Evolutionary conservation across 306 rosid genomes (phyloP), one percentile per base, ranked within the genome.

Genomic region (Casuarina equisetifolia): DNA sequence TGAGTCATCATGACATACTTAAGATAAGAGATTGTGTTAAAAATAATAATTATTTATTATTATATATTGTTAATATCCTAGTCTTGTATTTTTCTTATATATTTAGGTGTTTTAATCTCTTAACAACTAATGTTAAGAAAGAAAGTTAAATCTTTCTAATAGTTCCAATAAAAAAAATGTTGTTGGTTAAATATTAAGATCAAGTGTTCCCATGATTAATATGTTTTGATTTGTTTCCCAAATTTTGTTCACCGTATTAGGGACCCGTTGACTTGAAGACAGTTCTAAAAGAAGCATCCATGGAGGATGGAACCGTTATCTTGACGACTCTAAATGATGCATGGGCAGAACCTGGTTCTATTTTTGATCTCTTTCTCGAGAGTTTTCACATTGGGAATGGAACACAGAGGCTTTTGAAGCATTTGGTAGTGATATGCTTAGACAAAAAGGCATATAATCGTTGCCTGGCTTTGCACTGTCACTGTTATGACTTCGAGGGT

Each of bases 251-350:
- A 16, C 50, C 6, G 4, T 55, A 38, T 2, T 79, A 84, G 88
- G 79, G 16, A 1, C 9, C 4, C 1, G 46, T 40, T 77, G 87
- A 76, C 63, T 79, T 92, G 43, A 79, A 82, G 6, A 15, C 35
- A 4, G 70, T 92, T 53, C 84, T 94, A 1, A 82, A 32, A 84
- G 72, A 74, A 0, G 98, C 97, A 6, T 79, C 97, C 0, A 92
- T 84, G 95, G 50, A 80, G 73, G 72, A 85, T 50, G 83, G 83
- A 66, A 94, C 98, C 25, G 88, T 94, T 46, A 85, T 94, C 40
- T 13, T 94, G 6, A 91, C 98, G 35, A 94, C 95, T 2, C 17
- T 94, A 36, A 94, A 94, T 61, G 93, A 89, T 11, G 98, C 98
- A 32, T 94, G 98, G 98, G 94, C 94, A 3, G 89, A 89, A 55